These are phyloP conservation scores for Angomonas deanei DNA, from an alignment of 208 protist species.

Conservation along the genomic window DNA sequence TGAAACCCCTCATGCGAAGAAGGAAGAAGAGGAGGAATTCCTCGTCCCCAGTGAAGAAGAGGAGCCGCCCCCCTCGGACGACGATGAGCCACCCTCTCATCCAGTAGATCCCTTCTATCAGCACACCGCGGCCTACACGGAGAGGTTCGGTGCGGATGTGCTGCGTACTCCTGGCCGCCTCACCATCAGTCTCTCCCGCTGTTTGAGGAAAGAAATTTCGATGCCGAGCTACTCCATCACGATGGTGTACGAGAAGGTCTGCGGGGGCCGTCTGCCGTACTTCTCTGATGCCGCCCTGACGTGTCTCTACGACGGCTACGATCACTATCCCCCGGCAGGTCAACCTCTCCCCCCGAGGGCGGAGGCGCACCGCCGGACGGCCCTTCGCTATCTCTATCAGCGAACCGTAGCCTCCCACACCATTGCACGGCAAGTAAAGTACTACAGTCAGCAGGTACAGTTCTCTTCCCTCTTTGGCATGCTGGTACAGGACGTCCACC, in stretches of 20 bases:
- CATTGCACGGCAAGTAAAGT: slow-evolving; percentile 49
- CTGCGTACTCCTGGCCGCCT: slow-evolving; percentile 54
- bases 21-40: not conserved
- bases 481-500: slow-evolving; percentile 62
- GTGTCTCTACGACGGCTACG: slow-evolving; percentile 25
- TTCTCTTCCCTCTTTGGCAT: slow-evolving; percentile 82
- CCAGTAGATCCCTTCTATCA: no score
- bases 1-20: not conserved
- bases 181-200: slow-evolving; percentile 47
- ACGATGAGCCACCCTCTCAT: no score
- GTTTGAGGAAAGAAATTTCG: slow-evolving; percentile 51
- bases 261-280: slow-evolving; percentile 46
- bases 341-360: not conserved
- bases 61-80: no score
- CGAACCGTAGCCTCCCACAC: slow-evolving; percentile 42
- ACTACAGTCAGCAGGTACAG: slow-evolving; percentile 49
- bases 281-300: slow-evolving; percentile 53
- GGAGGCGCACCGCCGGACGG: slow-evolving; percentile 14
- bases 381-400: slow-evolving; percentile 46
- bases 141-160: slow-evolving; percentile 19
- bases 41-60: not conserved
- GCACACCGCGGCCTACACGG: slow-evolving; percentile 11
- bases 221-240: slow-evolving; percentile 55
- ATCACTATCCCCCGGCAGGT: not conserved
- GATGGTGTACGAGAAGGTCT: slow-evolving; percentile 46